Conservation (phyloP, 75 land plant species). For the Pseudotsuga menziesii region DNA sequence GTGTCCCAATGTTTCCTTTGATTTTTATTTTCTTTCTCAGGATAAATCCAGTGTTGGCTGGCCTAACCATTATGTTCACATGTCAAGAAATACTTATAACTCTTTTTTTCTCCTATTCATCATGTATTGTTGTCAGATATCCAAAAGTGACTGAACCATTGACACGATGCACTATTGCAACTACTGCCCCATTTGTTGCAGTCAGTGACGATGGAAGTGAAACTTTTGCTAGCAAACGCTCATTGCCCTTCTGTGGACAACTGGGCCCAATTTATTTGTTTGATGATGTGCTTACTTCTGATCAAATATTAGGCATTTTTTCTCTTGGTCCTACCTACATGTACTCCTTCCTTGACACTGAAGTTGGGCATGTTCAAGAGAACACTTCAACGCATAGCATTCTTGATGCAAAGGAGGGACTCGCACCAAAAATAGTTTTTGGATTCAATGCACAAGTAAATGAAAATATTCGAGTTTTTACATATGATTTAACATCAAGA, state of each 20-base stretch:
- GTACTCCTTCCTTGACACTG: conserved; percentile 86
- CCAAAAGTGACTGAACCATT: conserved; percentile 70
- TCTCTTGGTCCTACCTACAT: conserved; percentile 88
- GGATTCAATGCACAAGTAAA: conserved; percentile 93
- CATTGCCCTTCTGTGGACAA: conserved; percentile 78
- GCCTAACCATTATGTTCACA: not conserved
- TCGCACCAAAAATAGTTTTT: conserved; percentile 85
- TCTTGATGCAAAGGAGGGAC: conserved; percentile 81
- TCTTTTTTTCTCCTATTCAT: not conserved
- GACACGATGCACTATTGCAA: conserved; percentile 69
- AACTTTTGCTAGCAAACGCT: conserved; percentile 17
- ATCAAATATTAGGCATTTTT: conserved; percentile 66
- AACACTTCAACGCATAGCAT: conserved; percentile 41
- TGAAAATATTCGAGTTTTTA: not conserved
- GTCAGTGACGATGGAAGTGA: conserved; percentile 19
- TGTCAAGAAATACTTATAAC: not conserved
- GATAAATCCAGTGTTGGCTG: not conserved
- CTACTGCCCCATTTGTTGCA: conserved; percentile 23
- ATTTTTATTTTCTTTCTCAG: not conserved
- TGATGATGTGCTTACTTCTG: conserved; percentile 68
- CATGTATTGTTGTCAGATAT: conserved; percentile 44
- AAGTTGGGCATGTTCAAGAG: conserved; percentile 36
- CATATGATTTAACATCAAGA: not conserved
- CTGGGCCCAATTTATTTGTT: conserved; percentile 90
- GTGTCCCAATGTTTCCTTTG: not conserved